These are phyloP conservation scores for Lachnellula subtilissima DNA, from an alignment of 2,329 filamentous ascomycete species.

Conservation along the genomic window DNA sequence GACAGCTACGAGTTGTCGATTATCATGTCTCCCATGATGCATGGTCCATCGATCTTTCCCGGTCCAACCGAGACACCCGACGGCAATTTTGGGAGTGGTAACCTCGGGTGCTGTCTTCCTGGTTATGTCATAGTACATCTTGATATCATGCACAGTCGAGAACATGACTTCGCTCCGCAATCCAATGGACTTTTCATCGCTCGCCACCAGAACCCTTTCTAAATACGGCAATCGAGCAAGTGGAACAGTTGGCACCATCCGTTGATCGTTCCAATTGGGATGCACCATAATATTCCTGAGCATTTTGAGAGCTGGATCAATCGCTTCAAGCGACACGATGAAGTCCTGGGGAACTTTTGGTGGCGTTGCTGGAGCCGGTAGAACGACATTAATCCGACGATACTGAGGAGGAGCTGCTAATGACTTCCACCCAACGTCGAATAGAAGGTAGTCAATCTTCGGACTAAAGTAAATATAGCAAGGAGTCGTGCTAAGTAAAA, in stretches of 20 bases:
- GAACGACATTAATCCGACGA: not conserved
- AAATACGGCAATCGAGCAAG: conserved; percentile 13
- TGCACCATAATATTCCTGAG: conserved; percentile 22
- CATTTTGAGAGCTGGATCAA: conserved; percentile 8
- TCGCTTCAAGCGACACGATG: conserved; percentile 3
- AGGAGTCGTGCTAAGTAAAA: not conserved
- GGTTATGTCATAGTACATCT: conserved; percentile 14
- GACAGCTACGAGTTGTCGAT: conserved; percentile 17
- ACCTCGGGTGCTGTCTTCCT: conserved; percentile 1
- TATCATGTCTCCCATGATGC: conserved; percentile 15
- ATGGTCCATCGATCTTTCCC: conserved; percentile 14
- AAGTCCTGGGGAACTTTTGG: conserved; percentile 7
- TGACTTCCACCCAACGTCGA: conserved; percentile 20
- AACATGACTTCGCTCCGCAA: conserved; percentile 19
- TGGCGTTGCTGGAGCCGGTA: not conserved
- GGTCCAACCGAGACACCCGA: conserved; percentile 22
- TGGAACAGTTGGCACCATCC: conserved; percentile 9
- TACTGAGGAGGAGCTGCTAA: not conserved
- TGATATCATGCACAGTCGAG: conserved; percentile 19
- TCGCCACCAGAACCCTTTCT: conserved; percentile 16
- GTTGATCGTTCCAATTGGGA: conserved; percentile 18
- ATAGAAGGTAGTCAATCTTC: conserved; percentile 13
- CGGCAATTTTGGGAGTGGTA: conserved; percentile 16
- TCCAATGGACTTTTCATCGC: conserved; percentile 22
- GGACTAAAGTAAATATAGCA: conserved; percentile 5